Conservation (phyloP, 1,139 yeast genomes). For the Petasospora rhodanensis region DNA sequence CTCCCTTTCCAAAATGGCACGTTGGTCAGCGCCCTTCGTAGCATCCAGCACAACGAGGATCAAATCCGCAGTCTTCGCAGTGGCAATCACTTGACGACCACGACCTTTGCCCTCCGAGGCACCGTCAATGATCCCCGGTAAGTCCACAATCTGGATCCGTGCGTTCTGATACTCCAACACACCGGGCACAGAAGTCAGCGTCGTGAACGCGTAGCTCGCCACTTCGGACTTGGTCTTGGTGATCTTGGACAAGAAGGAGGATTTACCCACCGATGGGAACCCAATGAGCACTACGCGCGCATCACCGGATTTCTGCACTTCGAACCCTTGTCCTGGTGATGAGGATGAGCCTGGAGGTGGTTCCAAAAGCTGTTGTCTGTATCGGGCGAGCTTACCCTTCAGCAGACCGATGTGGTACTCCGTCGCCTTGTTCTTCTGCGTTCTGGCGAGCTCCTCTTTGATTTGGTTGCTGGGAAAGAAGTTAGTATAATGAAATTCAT, state of each 20-base stretch:
- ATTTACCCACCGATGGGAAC: constrained; percentile 96
- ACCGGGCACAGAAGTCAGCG: constrained; percentile 95
- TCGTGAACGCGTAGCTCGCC: constrained; percentile 93
- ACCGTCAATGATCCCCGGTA: constrained; percentile 96
- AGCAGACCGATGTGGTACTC: constrained; percentile 92
- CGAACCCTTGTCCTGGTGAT: constrained; percentile 79
- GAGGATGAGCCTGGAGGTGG: constrained; percentile 77
- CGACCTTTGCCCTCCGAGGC: constrained; percentile 98
- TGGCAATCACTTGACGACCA: constrained; percentile 94
- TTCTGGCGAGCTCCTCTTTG: constrained; percentile 89
- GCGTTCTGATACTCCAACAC: constrained; percentile 94
- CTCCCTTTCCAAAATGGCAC: constrained; percentile 82
- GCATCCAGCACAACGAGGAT: constrained; percentile 94
- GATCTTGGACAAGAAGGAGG: constrained; percentile 79
- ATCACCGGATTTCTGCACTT: constrained; percentile 93
- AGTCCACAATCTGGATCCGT: constrained; percentile 91
- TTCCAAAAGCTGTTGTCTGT: constrained; percentile 84
- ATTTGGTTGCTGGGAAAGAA: constrained; percentile 28
- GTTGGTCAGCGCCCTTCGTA: constrained; percentile 85
- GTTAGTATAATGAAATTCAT: not conserved
- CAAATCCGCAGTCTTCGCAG: constrained; percentile 91
- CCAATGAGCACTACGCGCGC: constrained; percentile 95
- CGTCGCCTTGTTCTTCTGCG: constrained; percentile 97
- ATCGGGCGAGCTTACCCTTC: constrained; percentile 93
- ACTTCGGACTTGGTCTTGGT: constrained; percentile 93